Evolutionary conservation across 2,329 filamentous ascomycete genomes (phyloP).

Genomic region (Neopestalotiopsis sp.): DNA sequence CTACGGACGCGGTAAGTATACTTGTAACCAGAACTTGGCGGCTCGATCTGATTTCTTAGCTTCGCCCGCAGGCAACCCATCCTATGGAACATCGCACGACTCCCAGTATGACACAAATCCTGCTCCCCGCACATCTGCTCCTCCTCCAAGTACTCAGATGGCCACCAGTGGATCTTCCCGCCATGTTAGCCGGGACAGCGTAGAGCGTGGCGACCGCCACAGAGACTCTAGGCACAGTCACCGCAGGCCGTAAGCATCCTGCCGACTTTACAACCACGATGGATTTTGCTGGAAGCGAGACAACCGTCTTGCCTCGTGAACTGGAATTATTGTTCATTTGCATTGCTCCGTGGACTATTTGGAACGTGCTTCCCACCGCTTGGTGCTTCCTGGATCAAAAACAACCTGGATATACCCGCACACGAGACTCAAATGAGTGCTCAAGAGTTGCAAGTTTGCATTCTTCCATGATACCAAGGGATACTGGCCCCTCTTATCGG

Average conservation of each 20-base stretch:
- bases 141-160: constrained; percentile 35
- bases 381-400: constrained; percentile 31
- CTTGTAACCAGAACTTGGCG: constrained; percentile 31
- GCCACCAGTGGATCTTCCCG: constrained; percentile 36
- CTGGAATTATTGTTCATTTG: constrained; percentile 34
- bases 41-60: constrained; percentile 54
- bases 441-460: constrained; percentile 41
- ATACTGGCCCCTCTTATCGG: constrained; percentile 11
- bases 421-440: constrained; percentile 32
- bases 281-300: constrained; percentile 20
- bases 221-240: constrained; percentile 35
- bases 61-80: constrained; percentile 53
- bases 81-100: constrained; percentile 48
- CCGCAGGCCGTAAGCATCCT: constrained; percentile 32
- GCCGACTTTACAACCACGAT: constrained; percentile 19
- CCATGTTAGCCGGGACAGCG: constrained; percentile 27
- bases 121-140: constrained; percentile 35
- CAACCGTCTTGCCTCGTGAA: constrained; percentile 30
- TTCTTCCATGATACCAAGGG: constrained; percentile 33
- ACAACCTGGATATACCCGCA: constrained; percentile 37
- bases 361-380: constrained; percentile 30
- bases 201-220: constrained; percentile 34
- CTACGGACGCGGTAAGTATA: constrained; percentile 66
- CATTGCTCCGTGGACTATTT: constrained; percentile 33
- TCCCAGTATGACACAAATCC: constrained; percentile 58